Conservation (phyloP, 1,284 basidiomycete genomes). For the Heterobasidion annosum region DNA sequence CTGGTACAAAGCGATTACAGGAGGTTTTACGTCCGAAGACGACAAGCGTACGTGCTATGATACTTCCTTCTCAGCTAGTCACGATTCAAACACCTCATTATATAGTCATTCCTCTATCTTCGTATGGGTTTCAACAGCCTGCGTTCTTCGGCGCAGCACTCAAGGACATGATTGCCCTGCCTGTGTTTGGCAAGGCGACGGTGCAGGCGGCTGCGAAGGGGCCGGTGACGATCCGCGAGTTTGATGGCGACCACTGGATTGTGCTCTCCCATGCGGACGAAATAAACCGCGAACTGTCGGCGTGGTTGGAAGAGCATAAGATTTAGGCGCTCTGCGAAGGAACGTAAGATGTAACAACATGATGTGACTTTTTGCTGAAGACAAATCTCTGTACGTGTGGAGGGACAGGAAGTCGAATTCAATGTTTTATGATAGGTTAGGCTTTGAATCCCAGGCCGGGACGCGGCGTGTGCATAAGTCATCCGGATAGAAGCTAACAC, state of each 20-base stretch:
- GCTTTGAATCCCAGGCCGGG: no score
- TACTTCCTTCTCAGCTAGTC: background rate
- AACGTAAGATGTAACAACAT: background rate
- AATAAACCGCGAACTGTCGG: slow-evolving; percentile 16
- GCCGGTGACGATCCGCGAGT: slow-evolving; percentile 16
- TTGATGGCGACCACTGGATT: slow-evolving; percentile 23
- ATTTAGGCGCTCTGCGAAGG: background rate
- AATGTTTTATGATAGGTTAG: no score
- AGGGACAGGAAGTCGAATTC: no score
- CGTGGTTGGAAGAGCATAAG: slow-evolving; percentile 11
- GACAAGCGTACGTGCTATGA: slow-evolving; percentile 13
- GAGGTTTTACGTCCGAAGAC: slow-evolving; percentile 14
- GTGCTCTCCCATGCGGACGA: slow-evolving; percentile 17
- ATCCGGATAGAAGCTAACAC: no score
- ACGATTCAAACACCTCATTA: background rate
- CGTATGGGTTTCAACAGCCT: slow-evolving; percentile 11
- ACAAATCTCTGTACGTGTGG: background rate
- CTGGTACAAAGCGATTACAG: slow-evolving; percentile 19
- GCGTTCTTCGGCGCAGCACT: slow-evolving; percentile 16
- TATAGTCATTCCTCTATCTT: slow-evolving; percentile 10
- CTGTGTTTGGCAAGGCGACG: slow-evolving; percentile 9
- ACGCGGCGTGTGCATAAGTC: no score
- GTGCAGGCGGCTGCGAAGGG: slow-evolving; percentile 10
- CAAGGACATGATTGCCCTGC: slow-evolving; percentile 15
- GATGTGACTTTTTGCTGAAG: background rate